phyloP scores from a whole-genome alignment of 768 basidiomycete species.

The Lactarius akahatsu region DNA sequence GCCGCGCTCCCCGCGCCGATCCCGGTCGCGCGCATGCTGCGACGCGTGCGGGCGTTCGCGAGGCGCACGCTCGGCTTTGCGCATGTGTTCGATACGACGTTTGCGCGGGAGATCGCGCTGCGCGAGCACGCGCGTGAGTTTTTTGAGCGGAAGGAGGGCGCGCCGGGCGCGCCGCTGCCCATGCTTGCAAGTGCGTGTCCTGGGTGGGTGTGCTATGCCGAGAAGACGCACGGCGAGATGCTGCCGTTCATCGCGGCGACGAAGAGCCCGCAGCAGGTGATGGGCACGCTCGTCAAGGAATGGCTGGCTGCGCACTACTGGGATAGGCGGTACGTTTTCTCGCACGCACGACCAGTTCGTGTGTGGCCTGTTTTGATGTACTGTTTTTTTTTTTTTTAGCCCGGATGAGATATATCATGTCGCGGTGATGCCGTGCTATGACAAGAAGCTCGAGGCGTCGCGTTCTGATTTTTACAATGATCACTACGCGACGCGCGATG shows the following conservation, averaged over 20 bases:
- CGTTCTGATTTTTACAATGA: conserved; percentile 89
- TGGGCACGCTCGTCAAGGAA: conserved; percentile 90
- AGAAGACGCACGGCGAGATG: conserved; percentile 95
- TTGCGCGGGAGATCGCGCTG: conserved; percentile 83
- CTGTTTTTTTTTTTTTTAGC: conserved; percentile 40
- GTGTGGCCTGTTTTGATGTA: neutral
- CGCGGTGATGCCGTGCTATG: conserved; percentile 98
- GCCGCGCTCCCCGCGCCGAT: conserved; percentile 47
- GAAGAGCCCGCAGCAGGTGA: conserved; percentile 92
- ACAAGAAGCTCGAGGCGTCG: conserved; percentile 98
- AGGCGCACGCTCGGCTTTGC: conserved; percentile 65
- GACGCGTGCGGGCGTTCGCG: conserved; percentile 71
- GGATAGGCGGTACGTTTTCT: conserved; percentile 60
- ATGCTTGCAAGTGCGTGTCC: conserved; percentile 97
- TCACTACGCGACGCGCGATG: conserved; percentile 79
- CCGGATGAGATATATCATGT: conserved; percentile 93
- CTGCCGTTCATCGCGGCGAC: conserved; percentile 84
- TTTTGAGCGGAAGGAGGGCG: conserved; percentile 50
- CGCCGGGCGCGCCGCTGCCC: conserved; percentile 52
- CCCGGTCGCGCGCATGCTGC: conserved; percentile 58
- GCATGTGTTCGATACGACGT: conserved; percentile 93
- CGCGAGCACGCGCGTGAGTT: conserved; percentile 83
- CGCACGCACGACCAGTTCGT: conserved; percentile 2
- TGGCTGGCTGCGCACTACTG: conserved; percentile 68
- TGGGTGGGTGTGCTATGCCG: conserved; percentile 99